A percentile compares a stretch with the other conserved stretches of the same genome.
Conservation (phyloP, 2,329 filamentous ascomycete species). For the Coniochaeta ligniaria region DNA sequence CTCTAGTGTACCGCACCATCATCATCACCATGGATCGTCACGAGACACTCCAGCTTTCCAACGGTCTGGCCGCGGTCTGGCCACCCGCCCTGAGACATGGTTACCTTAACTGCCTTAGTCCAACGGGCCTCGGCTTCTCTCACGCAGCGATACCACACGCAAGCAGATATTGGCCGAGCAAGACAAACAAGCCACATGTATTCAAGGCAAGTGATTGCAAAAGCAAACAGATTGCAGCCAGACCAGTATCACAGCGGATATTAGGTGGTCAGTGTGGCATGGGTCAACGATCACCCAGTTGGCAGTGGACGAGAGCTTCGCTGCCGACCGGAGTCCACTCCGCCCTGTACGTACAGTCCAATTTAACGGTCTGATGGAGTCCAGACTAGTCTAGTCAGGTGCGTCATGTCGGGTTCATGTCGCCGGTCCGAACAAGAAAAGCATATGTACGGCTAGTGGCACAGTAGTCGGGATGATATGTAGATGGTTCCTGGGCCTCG, state of each 20-base stretch:
- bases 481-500: too few relatives aligned
- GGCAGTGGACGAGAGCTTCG: not conserved
- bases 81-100: too few relatives aligned
- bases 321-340: not conserved
- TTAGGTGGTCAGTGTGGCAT: too few relatives aligned
- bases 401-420: not conserved
- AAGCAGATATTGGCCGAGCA: not conserved
- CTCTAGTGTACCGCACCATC: not conserved
- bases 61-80: too few relatives aligned
- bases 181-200: not conserved
- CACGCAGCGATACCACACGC: too few relatives aligned
- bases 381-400: too few relatives aligned
- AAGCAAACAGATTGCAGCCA: not conserved
- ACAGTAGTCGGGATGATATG: too few relatives aligned
- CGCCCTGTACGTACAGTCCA: not conserved
- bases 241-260: not conserved
- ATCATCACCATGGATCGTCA: not conserved
- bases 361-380: not conserved
- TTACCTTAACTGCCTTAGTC: too few relatives aligned
- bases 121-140: too few relatives aligned
- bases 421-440: too few relatives aligned
- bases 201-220: not conserved
- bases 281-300: too few relatives aligned
- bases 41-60: not conserved
- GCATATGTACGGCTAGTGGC: too few relatives aligned